Evolutionary conservation across 345 rosid species (phyloP), one percentile per base, ranked within the genome.

Genomic region (Eucalyptus microcorys): DNA sequence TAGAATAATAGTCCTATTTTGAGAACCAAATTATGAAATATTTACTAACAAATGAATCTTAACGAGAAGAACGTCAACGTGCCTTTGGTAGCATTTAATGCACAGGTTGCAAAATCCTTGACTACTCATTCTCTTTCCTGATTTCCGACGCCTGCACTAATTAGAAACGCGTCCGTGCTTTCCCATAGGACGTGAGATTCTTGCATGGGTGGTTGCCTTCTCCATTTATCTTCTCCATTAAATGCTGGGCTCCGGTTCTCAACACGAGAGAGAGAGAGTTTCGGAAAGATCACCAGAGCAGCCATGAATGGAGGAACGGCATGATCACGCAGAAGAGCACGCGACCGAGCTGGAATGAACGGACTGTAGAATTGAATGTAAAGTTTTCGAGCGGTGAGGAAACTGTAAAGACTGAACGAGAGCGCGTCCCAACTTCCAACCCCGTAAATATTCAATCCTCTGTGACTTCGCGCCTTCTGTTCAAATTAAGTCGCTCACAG

Each of bases 381-480:
- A 14, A 49, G 90, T 86, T 80, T 42, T 81, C 68, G 50, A 87
- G 80, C 86, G 79, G 52, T 49, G 64, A 16, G 55, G 71, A 61
- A 86, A 42, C 59, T 55, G 10, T 21, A 27, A 19, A 57, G 2
- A 40, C 34, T 57, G 68, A 59, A 59, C 21, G 45, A 87, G 40
- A 1, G 37, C 24, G 11, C 21, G 43, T 81, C 57, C 88, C 93
- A 90, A 87, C 92, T 85, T 10, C 92, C 88, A 91, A 89, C 91
- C 76, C 24, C 34, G 8, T 21, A 76, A 76, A 84, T 84, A 50
- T 71, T 66, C 32, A 40, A 50, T 86, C 43, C 14, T 22, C 64
- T 21, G 27, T 15, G 61, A 45, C 37, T 27, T 26, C 55, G 45
- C 32, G 19, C 52, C 37, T 43, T 83, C 9, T 14, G 37, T 4